Base-by-base conservation (phyloP, 164 flowering plant genomes). In the Santalum album region DNA sequence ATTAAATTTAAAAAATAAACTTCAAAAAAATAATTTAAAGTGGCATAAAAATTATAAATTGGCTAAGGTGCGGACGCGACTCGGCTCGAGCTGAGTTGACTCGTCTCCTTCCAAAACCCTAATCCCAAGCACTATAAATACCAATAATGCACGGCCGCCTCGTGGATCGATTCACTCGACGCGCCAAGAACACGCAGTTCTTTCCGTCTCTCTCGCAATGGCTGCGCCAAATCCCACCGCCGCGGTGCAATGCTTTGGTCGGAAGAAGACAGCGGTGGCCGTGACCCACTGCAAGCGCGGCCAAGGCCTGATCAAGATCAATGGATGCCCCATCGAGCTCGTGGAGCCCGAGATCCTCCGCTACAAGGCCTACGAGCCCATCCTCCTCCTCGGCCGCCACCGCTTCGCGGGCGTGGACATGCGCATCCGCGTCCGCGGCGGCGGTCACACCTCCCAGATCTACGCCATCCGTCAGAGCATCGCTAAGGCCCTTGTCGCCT, bases 381-480 rank as follows among this genome's bases (percentile, higher is more conserved):
- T 46, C 25, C 50, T 46, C 11, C 23, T 46, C 12, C 50, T 46
- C 22, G 50, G 50, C 6, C 50, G 50, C 25, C 22, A 46, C 25
- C 50, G 50, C 23, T 46, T 46, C 25, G 23, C 21, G 12, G 50
- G 50, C 25, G 50, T 46, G 12, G 50, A 46, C 25, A 46, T 46
- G 23, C 50, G 50, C 23, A 46, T 46, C 50, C 50, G 50, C 50
- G 50, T 46, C 22, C n/a, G 14, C 22, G 50, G 50, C 3, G 50
- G 50, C 12, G 50, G 50, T 4, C 50, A 46, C 25, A 46, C 50
- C 50, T 46, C 50, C 7, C 50, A 46, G 50, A 46, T 46, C 50
- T 46, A 46, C 50, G 50, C 50, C 23, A 46, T 46, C 25, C 50
- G 50, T 2, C 50, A 46, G 50, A 46, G 50, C 50, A 46, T 46